phyloP scores from a whole-genome alignment of 1,139 yeast species.

The Saccharomycopsis crataegensis region DNA sequence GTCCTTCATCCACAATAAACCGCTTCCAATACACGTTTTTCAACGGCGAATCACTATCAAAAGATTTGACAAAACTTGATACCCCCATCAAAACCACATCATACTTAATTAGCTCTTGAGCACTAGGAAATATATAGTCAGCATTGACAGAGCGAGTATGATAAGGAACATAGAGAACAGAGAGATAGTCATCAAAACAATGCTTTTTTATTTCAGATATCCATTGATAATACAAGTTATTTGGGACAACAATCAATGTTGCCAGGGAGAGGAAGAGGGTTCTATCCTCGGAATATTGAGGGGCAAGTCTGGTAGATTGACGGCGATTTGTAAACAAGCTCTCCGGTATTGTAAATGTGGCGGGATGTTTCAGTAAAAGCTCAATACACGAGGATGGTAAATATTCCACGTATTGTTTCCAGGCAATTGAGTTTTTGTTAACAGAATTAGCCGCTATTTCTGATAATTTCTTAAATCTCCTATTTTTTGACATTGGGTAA shows the following conservation, averaged over 20 bases:
- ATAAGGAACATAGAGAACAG: slow-evolving; percentile 27
- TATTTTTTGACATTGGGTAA: slow-evolving; percentile 1
- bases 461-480: slow-evolving; percentile 27
- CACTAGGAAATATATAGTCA: slow-evolving; percentile 24
- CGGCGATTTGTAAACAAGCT: slow-evolving; percentile 19
- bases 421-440: slow-evolving; percentile 43
- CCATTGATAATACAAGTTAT: slow-evolving; percentile 64
- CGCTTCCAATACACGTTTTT: slow-evolving; percentile 54
- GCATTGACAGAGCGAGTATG: slow-evolving; percentile 14
- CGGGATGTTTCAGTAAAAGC: slow-evolving; percentile 35
- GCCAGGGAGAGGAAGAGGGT: slow-evolving; percentile 40
- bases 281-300: slow-evolving; percentile 19
- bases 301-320: slow-evolving; percentile 6
- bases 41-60: slow-evolving; percentile 31
- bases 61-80: slow-evolving; percentile 37
- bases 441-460: slow-evolving; percentile 40
- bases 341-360: slow-evolving; percentile 34
- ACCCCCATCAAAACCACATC: slow-evolving; percentile 50
- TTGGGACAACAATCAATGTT: slow-evolving; percentile 59
- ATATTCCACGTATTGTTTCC: slow-evolving; percentile 41
- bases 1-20: slow-evolving; percentile 69
- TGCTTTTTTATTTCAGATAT: slow-evolving; percentile 50
- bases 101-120: slow-evolving; percentile 33
- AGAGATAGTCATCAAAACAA: slow-evolving; percentile 33
- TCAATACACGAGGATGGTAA: slow-evolving; percentile 39